Conservation (phyloP, 2,329 filamentous ascomycete species). For the Clonostachys rosea region DNA sequence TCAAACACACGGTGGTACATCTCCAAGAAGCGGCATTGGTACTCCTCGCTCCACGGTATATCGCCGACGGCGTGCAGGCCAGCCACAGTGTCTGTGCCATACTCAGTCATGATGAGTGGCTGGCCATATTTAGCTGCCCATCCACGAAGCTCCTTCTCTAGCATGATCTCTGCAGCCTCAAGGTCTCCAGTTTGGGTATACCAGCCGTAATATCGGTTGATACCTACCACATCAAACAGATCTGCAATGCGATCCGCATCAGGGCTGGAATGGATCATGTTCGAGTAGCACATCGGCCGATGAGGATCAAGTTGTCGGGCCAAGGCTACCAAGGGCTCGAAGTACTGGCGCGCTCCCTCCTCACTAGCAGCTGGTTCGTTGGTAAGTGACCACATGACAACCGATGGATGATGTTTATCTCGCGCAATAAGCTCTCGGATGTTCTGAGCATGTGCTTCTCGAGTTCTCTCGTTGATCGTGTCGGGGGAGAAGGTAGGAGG, state of each 20-base stretch:
- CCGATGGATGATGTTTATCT: conserved; percentile 16
- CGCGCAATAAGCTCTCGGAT: conserved; percentile 14
- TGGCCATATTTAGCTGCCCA: conserved; percentile 15
- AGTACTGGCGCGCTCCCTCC: conserved; percentile 12
- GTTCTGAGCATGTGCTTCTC: conserved; percentile 10
- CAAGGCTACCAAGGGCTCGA: conserved; percentile 13
- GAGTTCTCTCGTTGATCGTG: conserved; percentile 7
- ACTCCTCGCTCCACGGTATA: conserved; percentile 20
- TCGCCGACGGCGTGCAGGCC: conserved; percentile 15
- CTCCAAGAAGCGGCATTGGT: conserved; percentile 13
- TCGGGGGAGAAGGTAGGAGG: conserved; percentile 11
- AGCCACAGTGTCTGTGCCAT: conserved; percentile 18
- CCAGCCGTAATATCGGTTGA: conserved; percentile 21
- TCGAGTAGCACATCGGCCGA: conserved; percentile 14
- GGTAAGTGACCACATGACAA: conserved; percentile 15
- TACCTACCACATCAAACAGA: conserved; percentile 16
- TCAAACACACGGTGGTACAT: conserved; percentile 22
- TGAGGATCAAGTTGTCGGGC: conserved; percentile 13
- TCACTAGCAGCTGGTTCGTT: conserved; percentile 15
- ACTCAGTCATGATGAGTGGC: conserved; percentile 20
- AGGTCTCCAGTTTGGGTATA: conserved; percentile 14
- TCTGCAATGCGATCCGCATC: conserved; percentile 12
- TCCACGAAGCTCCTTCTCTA: conserved; percentile 12
- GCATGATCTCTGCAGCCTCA: conserved; percentile 10
- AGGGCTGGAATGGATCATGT: conserved; percentile 5